Conservation (phyloP, 768 basidiomycete genomes). For the Tulasnella sp. region DNA sequence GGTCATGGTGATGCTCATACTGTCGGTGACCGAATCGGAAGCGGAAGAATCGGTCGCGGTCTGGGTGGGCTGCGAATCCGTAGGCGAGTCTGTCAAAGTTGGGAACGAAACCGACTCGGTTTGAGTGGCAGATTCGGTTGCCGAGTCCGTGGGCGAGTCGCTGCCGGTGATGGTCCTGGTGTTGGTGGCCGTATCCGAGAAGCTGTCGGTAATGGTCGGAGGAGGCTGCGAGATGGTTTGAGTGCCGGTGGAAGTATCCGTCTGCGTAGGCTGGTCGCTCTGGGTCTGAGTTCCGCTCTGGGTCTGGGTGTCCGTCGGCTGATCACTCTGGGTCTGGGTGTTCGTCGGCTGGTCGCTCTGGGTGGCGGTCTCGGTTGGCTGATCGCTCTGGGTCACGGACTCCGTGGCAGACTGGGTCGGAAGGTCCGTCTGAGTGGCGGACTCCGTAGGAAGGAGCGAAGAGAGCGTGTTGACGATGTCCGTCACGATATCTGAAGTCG, state of each 20-base stretch:
- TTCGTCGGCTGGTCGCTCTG: not conserved
- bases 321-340: no score
- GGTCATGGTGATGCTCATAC: not conserved
- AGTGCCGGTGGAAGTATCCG: not conserved
- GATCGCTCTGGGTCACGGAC: not conserved
- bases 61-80: not conserved
- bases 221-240: not conserved
- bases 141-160: slow-evolving; percentile 1
- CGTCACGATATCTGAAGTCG: not conserved
- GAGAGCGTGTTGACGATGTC: not conserved
- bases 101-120: slow-evolving; percentile 7
- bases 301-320: no score
- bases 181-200: not conserved
- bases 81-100: not conserved
- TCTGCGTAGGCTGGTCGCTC: not conserved
- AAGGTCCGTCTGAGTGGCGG: not conserved
- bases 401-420: not conserved
- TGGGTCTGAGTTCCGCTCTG: no score
- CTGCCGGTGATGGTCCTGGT: not conserved
- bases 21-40: not conserved
- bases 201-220: not conserved
- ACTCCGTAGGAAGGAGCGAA: not conserved
- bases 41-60: slow-evolving; percentile 2
- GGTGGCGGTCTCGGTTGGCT: not conserved
- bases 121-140: not conserved